Evolutionary conservation across 768 basidiomycete species (phyloP).

Genomic region (Tylopilus balloui): DNA sequence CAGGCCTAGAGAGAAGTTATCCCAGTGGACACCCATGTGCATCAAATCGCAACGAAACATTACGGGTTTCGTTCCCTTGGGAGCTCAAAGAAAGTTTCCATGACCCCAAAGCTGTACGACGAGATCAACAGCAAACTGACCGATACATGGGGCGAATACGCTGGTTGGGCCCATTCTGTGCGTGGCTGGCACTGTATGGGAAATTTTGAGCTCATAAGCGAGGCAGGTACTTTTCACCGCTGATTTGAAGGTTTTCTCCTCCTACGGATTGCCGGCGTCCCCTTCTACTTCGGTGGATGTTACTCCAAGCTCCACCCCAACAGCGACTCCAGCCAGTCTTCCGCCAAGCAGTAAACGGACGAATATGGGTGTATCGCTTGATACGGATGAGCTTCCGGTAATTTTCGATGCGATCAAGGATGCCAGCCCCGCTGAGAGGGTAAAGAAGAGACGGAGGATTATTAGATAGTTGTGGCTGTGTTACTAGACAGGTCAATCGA

Average conservation of each 20-base stretch:
- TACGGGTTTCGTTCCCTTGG: conserved; percentile 57
- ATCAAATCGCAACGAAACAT: conserved; percentile 80
- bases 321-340: conserved; percentile 30
- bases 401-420: not conserved
- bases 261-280: conserved; percentile 44
- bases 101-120: conserved; percentile 77
- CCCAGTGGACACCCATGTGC: conserved; percentile 94
- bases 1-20: conserved; percentile 68
- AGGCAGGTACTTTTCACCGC: conserved; percentile 68
- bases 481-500: not conserved
- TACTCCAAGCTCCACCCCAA: conserved; percentile 21
- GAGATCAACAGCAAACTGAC: conserved; percentile 60
- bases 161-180: conserved; percentile 90
- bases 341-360: conserved; percentile 35
- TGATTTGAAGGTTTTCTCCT: conserved; percentile 64
- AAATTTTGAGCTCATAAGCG: not conserved
- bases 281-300: conserved; percentile 9
- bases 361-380: conserved; percentile 9
- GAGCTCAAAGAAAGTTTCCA: conserved; percentile 43
- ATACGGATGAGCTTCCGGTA: conserved; percentile 11
- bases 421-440: conserved; percentile 37
- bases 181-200: conserved; percentile 16
- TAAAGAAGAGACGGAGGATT: conserved; percentile 38
- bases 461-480: conserved; percentile 19
- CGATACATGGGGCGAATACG: conserved; percentile 74